Evolutionary conservation across 2,329 filamentous ascomycete species (phyloP), one percentile per base, ranked within the genome.

Genomic region (Aureobasidium sp.): DNA sequence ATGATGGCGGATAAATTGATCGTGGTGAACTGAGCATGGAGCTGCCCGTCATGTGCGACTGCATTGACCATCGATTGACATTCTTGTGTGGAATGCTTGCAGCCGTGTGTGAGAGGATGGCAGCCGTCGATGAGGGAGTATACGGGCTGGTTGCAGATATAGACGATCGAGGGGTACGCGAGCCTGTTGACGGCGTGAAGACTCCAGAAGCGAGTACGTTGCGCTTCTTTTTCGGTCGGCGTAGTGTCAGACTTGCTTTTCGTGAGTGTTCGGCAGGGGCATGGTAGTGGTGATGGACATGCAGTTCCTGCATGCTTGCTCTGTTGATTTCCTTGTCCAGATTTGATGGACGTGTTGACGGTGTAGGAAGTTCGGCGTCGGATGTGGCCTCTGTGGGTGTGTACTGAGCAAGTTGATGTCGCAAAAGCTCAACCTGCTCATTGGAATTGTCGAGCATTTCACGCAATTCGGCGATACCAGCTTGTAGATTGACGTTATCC

Each of bases 231-330:
- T 83, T 88, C 7, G 79, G 74, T 56, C 83, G 83, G 59, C 79
- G 79, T 52, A 73, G 66, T 3, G 69, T 62, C 41, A 56, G 54
- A 35, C 54, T 58, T n/a, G 53, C 34, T 12, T 47, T 40, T 37
- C 69, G 48, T 14, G 67, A 64, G 55, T 61, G 64, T 61, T 59
- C 71, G 60, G 58, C 60, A 1, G 82, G 73, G 10, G 84, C 79
- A 60, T 96, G 90, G 64, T 95, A 95, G 66, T 97, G 91, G 63
- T 97, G 90, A 64, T 97, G 91, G 40, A 97, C 87, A 62, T 96
- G 91, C 12, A 96, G 73, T 62, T 93, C 88, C 62, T 88, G 85
- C 0, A 85, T 84, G 2, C 80, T 64, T 80, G 7, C 85, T 83
- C 25, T 79, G 59, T 59, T 56, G 57, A 69, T 76, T 67, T 96